Percentiles rank a stretch among this genome's conserved stretches.
Conservation (phyloP, 2,329 filamentous ascomycete species). For the Botryosphaeria dothidea region DNA sequence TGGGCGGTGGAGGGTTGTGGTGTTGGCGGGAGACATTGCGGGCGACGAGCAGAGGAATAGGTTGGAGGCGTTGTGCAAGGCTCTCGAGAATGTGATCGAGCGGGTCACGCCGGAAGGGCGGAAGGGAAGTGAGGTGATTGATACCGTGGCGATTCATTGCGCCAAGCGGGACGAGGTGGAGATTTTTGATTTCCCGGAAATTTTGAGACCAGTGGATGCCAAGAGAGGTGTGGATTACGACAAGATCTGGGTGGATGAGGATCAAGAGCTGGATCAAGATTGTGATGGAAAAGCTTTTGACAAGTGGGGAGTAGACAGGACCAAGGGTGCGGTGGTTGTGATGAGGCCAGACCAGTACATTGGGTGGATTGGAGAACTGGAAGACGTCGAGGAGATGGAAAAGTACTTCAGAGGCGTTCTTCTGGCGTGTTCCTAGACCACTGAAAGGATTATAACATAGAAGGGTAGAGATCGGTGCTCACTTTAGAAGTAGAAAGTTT, state of each 20-base stretch:
- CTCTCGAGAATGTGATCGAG: background rate
- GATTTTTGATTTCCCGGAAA: background rate
- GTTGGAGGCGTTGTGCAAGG: background rate
- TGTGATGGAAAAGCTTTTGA: background rate
- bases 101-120: background rate
- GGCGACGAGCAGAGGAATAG: background rate
- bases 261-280: background rate
- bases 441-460: too few species aligned
- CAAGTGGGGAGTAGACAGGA: background rate
- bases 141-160: background rate
- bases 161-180: background rate
- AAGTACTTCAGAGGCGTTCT: background rate
- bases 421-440: too few species aligned
- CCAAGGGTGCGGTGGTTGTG: background rate
- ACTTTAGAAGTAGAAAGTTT: too few species aligned
- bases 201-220: background rate
- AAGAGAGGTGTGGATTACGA: background rate
- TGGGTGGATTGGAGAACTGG: background rate
- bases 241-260: background rate
- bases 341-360: background rate
- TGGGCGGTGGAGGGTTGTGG: background rate
- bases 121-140: background rate
- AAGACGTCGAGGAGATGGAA: slow-evolving; percentile 2
- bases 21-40: background rate
- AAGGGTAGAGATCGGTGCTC: too few species aligned